Base-by-base conservation (phyloP, 108 stramenopile genomes). In the Parmales sp. region DNA sequence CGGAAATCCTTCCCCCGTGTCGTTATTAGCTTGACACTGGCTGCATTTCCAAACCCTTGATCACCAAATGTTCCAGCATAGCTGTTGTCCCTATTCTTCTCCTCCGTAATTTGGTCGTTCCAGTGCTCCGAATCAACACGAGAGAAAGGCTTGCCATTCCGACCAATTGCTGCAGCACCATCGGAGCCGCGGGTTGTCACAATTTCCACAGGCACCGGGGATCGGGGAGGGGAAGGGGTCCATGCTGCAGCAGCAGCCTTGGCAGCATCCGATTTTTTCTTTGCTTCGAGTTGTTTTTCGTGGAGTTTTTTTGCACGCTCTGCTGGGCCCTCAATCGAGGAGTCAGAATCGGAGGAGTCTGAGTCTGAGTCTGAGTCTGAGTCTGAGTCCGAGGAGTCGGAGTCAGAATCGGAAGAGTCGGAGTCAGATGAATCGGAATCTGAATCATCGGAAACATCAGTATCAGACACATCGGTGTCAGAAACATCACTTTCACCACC, bases 1-100 rank as follows among this genome's bases (percentile, higher is more conserved):
- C 91, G 86, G 69, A 99, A 99, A 65, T 95, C 92, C 73, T 96
- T 98, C 23, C 99, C 99, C 29, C 94, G 80, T 5, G 96, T 95
- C 39, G 84, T 77, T 67, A 95, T 64, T 31, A 99, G 78, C 66
- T 92, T 95, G 69, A 95, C 85, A 54, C 83, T 91, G 1, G 97
- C 94, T 69, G 85, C 91, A 29, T 84, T 80, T 38, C 99, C 99
- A 77, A 90, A 99, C 26, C 99, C 99, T n/a, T 79, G 71, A 11
- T 78, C 69, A 36, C 99, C 97, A 73, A 98, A 99, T 0, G 90
- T 83, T 16, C 84, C 91, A 74, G 86, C 90, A 67, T 95, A 93
- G 29, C 86, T 86, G 71, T 91, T 96, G 75, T 96, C 95, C 23
- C 88, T 90, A 72, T 94, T 90, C 13, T 92, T 87, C 39, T 93